These are phyloP conservation scores for Candida cerambycidarum DNA, from an alignment of 805 yeast genomes.

Conservation along the genomic window DNA sequence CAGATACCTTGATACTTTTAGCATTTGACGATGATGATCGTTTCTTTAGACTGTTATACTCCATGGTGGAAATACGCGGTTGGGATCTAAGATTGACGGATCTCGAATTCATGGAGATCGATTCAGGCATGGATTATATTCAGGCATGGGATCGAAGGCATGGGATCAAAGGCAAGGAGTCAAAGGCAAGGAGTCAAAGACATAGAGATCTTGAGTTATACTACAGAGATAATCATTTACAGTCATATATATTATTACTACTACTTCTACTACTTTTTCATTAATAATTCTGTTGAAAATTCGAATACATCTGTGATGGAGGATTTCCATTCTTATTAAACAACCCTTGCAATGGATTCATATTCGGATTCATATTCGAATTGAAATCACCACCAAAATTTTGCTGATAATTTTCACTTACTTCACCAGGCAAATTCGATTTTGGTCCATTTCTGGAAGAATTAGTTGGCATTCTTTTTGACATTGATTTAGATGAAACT, in stretches of 20 bases:
- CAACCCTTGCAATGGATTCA: constrained; percentile 46
- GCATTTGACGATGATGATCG: not conserved
- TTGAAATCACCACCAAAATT: constrained; percentile 36
- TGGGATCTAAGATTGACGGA: constrained; percentile 1
- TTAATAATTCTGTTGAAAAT: constrained; percentile 5
- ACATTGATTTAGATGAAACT: constrained; percentile 86
- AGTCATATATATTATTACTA: constrained; percentile 18
- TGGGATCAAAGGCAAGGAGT: too few relatives aligned
- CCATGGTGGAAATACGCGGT: not conserved
- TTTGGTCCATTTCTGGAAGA: constrained; percentile 83
- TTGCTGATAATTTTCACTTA: constrained; percentile 29
- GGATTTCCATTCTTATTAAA: constrained; percentile 22
- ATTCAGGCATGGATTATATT: too few relatives aligned
- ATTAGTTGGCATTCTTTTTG: constrained; percentile 90
- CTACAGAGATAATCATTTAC: too few relatives aligned
- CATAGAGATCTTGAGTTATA: too few relatives aligned
- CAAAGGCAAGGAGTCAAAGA: too few relatives aligned
- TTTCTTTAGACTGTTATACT: constrained; percentile 1
- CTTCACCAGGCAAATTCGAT: constrained; percentile 59
- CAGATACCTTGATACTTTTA: not conserved
- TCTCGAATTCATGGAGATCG: too few relatives aligned
- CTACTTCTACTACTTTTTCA: too few relatives aligned
- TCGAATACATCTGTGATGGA: constrained; percentile 11
- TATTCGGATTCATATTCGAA: not conserved
- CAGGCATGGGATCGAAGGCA: too few relatives aligned